Base-by-base conservation (phyloP, 148 eudicot species). In the Silene uniflora region DNA sequence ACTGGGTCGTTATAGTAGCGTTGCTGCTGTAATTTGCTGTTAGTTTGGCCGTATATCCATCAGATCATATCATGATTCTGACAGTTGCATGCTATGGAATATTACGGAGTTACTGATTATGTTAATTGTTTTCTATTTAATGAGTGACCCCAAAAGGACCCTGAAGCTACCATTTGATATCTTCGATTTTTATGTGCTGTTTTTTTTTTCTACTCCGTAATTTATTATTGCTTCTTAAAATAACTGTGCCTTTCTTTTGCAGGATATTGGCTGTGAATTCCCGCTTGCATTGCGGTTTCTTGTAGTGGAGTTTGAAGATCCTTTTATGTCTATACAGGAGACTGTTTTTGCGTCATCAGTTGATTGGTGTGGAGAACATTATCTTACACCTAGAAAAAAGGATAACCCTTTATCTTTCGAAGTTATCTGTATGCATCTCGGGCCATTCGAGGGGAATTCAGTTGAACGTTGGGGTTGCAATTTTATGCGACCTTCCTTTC, bases 291-390 rank as follows among this genome's bases (percentile, higher is more conserved):
- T 75, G 87, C 80, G 72, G 84, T 65, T 79, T 55, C 78, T 80
- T 69, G 81, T 74, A 85, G 92, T 89, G 90, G 88, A 89, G 91
- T 87, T 76, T 52, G 85, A 87, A 85, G 76, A 84, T 70, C 80
- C 76, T 91, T 90, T 88, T 90, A 90, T 90, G 95, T 90, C 91
- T 87, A 90, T 88, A 86, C 85, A 49, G 75, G 89, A 83, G 77
- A 79, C 86, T 78, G 81, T 82, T 71, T 87, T 85, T 80, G 80
- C 87, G 84, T 83, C 86, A 83, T 82, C 84, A 61, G 83, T 90
- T 77, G 91, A 90, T 80, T 84, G 88, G 85, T 89, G 88, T 77
- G 91, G 91, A 80, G 91, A 88, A 78, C 88, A 90, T 77, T 83
- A 87, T 78, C 90, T 91, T 69, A 81, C 88, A 67, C 83, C 82